These are phyloP conservation scores for Hippophae tibetana DNA, from an alignment of 306 rosid genomes.

Conservation along the genomic window DNA sequence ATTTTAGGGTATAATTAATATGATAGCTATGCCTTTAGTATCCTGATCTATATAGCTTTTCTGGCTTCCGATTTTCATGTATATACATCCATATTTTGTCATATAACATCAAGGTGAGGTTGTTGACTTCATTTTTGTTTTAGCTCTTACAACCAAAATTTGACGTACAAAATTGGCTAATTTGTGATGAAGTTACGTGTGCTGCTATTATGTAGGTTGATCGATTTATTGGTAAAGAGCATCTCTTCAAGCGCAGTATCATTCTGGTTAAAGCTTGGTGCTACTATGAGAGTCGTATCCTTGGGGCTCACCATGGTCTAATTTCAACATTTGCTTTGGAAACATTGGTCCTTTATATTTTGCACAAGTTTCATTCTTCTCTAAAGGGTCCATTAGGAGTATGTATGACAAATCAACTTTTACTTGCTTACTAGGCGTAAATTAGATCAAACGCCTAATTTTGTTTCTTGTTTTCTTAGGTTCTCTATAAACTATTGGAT, in stretches of 20 bases:
- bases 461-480: constrained; percentile 32
- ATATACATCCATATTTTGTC: too few species aligned
- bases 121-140: background rate
- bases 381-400: constrained; percentile 71
- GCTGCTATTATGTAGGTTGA: constrained; percentile 45
- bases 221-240: constrained; percentile 56
- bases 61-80: too few species aligned
- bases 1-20: constrained; percentile 1
- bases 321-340: constrained; percentile 91
- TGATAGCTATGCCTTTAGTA: background rate
- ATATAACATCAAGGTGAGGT: background rate
- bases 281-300: constrained; percentile 84
- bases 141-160: background rate
- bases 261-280: constrained; percentile 86
- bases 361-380: constrained; percentile 60
- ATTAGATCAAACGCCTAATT: constrained; percentile 3
- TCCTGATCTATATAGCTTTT: background rate
- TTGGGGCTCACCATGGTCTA: constrained; percentile 85
- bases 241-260: constrained; percentile 82
- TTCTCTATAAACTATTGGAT: constrained; percentile 69
- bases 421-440: background rate
- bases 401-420: constrained; percentile 27
- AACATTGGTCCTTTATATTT: constrained; percentile 71
- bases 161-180: background rate
- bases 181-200: background rate